Percentiles rank a stretch among this genome's conserved stretches.
Conservation (phyloP, 306 rosid species). For the Pterocarpus macrocarpus region DNA sequence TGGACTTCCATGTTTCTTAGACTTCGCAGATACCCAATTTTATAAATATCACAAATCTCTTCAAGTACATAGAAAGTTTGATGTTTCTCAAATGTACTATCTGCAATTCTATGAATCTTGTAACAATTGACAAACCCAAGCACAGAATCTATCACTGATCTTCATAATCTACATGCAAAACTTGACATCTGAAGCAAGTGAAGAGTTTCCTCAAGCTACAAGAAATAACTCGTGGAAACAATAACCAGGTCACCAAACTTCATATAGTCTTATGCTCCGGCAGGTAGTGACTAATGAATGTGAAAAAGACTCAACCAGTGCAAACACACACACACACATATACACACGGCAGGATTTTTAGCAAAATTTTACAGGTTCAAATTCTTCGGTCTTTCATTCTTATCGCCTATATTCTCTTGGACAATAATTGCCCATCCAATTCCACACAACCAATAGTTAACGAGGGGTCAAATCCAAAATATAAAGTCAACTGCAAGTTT, state of each 20-base stretch:
- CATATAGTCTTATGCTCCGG: not conserved
- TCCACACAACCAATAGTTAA: conserved; percentile 22
- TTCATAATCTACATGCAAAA: conserved; percentile 14
- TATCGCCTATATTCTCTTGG: not conserved
- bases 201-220: conserved; percentile 12
- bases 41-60: not conserved
- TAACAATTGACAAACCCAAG: not conserved
- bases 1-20: not conserved
- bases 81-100: not conserved
- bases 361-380: not conserved
- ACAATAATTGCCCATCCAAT: not conserved
- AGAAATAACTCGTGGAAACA: conserved; percentile 9
- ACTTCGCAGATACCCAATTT: not conserved
- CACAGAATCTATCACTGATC: not conserved
- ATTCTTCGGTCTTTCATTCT: not conserved
- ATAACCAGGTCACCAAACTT: not conserved
- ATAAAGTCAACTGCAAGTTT: too few relatives aligned
- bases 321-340: not conserved
- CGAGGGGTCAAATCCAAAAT: not conserved
- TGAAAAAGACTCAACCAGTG: not conserved
- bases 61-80: not conserved
- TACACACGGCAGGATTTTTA: not conserved
- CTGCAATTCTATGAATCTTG: not conserved
- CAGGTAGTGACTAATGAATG: not conserved
- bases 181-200: conserved; percentile 15